A percentile compares a stretch with the other conserved stretches of the same genome.
Evolutionary conservation across 768 basidiomycete species (phyloP).

Genomic region (Suillus alpinus): DNA sequence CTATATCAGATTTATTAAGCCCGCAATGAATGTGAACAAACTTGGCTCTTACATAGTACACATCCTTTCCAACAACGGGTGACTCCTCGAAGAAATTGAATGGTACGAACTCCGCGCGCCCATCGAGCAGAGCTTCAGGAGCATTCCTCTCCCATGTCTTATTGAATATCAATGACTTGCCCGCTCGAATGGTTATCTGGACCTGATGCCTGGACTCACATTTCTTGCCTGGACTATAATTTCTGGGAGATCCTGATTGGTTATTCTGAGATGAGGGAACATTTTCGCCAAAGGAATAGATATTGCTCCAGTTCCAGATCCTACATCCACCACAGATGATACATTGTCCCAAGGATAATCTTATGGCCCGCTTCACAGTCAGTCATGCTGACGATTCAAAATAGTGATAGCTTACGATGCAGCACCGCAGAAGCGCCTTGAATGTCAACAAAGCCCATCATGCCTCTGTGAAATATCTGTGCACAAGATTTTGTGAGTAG

Average conservation of each 20-base stretch:
- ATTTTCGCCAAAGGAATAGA: conserved; percentile 24
- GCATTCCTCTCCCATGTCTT: conserved; percentile 16
- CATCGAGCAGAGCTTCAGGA: conserved; percentile 17
- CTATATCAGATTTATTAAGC: conserved; percentile 10
- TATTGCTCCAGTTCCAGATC: conserved; percentile 25
- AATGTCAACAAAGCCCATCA: conserved; percentile 17
- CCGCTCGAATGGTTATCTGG: not conserved
- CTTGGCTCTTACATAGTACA: conserved; percentile 22
- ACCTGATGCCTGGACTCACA: conserved; percentile 8
- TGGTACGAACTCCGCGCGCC: conserved; percentile 15
- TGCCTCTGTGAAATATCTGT: conserved; percentile 22
- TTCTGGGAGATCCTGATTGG: conserved; percentile 28
- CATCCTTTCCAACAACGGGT: conserved; percentile 18
- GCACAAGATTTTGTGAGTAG: not conserved
- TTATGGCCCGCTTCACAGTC: not conserved
- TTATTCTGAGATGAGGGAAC: conserved; percentile 25
- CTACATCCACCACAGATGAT: conserved; percentile 27
- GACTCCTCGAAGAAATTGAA: conserved; percentile 21
- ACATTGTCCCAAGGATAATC: conserved; percentile 21
- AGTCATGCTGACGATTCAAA: not conserved
- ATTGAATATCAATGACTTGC: not conserved
- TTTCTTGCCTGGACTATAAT: conserved; percentile 20
- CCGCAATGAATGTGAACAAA: not conserved
- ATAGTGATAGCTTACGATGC: conserved; percentile 13
- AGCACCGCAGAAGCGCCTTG: conserved; percentile 22